A percentile compares a stretch with the other conserved stretches of the same genome.
Evolutionary conservation across 2,329 filamentous ascomycete species (phyloP).

Genomic region (Lachnellula cervina): DNA sequence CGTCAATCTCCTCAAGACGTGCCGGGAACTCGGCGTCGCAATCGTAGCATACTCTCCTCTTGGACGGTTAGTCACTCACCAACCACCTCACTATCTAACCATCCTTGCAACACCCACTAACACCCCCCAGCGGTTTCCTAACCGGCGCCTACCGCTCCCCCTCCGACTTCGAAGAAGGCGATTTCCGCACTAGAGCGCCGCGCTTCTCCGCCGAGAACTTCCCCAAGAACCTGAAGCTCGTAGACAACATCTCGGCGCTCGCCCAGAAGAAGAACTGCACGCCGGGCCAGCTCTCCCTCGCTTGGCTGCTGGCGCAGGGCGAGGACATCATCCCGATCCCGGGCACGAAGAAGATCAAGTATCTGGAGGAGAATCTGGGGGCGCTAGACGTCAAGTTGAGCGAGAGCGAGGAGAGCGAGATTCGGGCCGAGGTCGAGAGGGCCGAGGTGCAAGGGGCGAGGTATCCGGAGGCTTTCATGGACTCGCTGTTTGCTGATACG

Average conservation of each 20-base stretch:
- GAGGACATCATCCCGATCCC: slow-evolving; percentile 57
- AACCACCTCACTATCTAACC: slow-evolving; percentile 27
- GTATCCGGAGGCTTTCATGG: neutral
- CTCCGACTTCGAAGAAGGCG: slow-evolving; percentile 18
- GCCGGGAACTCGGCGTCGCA: slow-evolving; percentile 51
- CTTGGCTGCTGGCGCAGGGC: slow-evolving; percentile 58
- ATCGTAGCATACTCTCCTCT: slow-evolving; percentile 55
- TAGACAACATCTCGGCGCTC: slow-evolving; percentile 44
- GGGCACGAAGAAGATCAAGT: slow-evolving; percentile 44
- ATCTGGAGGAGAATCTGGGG: slow-evolving; percentile 43
- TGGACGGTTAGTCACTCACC: slow-evolving; percentile 37
- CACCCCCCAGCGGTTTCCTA: slow-evolving; percentile 23
- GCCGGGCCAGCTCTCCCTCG: slow-evolving; percentile 53
- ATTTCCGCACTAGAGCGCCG: slow-evolving; percentile 37
- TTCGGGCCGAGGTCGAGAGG: slow-evolving; percentile 35
- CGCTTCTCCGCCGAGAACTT: slow-evolving; percentile 50
- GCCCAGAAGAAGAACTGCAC: slow-evolving; percentile 51
- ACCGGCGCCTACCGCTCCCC: neutral
- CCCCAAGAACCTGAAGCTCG: slow-evolving; percentile 49
- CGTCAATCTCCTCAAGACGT: slow-evolving; percentile 46
- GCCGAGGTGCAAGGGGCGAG: slow-evolving; percentile 9
- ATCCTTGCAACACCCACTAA: slow-evolving; percentile 33
- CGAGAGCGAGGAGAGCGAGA: slow-evolving; percentile 34
- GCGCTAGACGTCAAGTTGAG: slow-evolving; percentile 32
- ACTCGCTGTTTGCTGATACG: neutral